Base-by-base conservation (phyloP, 306 rosid species). In the Prosopis cineraria region DNA sequence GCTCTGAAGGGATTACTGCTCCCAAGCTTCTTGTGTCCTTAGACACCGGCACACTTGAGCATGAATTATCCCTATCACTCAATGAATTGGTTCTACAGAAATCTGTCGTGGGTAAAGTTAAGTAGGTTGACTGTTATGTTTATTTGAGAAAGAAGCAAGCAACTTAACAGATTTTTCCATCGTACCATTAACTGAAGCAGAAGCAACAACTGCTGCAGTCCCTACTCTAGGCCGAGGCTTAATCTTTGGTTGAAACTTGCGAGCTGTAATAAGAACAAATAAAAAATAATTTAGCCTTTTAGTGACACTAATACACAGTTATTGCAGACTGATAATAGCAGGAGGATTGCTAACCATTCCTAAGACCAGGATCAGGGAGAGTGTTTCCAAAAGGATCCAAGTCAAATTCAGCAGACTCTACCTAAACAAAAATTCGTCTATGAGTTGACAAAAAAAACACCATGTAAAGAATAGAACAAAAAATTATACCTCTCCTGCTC, bases 181-280 rank as follows among this genome's bases (percentile, higher is more conserved):
- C 40, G 41, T 13, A 68, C 20, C 74, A 74, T 45, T 67, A 20
- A 76, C 65, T 62, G 83, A 80, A 75, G 78, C 74, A 65, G 87
- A 79, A 56, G 85, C 78, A 50, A 43, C 55, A 53, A 67, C 59
- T 10, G 47, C 63, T 13, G 73, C 36, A 67, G 77, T 78, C 62
- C 72, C 82, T 76, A 44, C 80, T 50, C 84, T 84, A 64, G 89
- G 86, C 30, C 79, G 87, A 33, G 89, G 88, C 82, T 89, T 91
- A 11, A 82, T 72, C 89, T 85, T 89, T 71, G 96, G 87, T 75
- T 78, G 85, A 83, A 90, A 88, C 85, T 82, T 84, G 68, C 63
- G 82, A 77, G 82, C 89, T 89, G 79, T 81, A 70, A 71, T 39
- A 59, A 64, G 48, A 62, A 72, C 0, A 56, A 60, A 68, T 43